phyloP scores from a whole-genome alignment of 805 yeast genomes.

The Schizosaccharomyces japonicus region DNA sequence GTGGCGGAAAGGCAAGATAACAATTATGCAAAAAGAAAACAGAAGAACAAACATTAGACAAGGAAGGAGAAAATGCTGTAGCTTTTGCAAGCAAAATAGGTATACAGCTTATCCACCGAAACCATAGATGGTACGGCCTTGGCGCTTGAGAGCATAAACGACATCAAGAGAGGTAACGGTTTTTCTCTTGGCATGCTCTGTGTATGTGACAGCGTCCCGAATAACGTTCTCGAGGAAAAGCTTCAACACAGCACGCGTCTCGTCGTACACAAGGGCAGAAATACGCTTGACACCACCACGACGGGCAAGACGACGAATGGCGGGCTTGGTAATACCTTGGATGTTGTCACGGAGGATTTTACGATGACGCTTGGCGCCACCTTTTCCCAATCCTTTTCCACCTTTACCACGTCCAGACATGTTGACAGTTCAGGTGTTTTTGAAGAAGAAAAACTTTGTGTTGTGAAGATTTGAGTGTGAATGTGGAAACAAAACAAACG shows the following conservation, averaged over 20 bases:
- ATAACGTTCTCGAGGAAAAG: slow-evolving; percentile 89
- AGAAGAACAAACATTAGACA: neutral
- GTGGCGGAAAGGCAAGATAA: too few species aligned
- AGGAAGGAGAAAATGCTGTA: neutral
- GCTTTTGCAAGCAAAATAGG: neutral
- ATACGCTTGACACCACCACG: slow-evolving; percentile 99
- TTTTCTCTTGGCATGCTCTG: slow-evolving; percentile 99
- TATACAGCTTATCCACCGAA: slow-evolving; percentile 68
- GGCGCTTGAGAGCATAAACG: slow-evolving; percentile 98
- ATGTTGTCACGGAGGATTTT: slow-evolving; percentile 97
- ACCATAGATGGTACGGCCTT: slow-evolving; percentile 99
- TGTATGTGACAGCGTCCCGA: slow-evolving; percentile 97
- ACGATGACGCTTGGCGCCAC: slow-evolving; percentile 99
- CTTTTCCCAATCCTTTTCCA: slow-evolving; percentile 99
- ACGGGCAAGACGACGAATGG: slow-evolving; percentile 98
- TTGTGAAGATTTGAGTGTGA: too few species aligned
- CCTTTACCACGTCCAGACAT: slow-evolving; percentile 99
- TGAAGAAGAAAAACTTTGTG: neutral
- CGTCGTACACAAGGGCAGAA: slow-evolving; percentile 94
- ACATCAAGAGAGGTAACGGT: slow-evolving; percentile 97
- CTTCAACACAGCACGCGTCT: slow-evolving; percentile 90
- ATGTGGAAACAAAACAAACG: too few species aligned
- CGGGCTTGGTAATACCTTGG: slow-evolving; percentile 98
- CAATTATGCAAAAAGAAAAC: neutral
- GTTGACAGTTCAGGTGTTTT: slow-evolving; percentile 16